Base-by-base conservation (phyloP, 2,329 filamentous ascomycete species). In the Arthrinium phaeospermum region DNA sequence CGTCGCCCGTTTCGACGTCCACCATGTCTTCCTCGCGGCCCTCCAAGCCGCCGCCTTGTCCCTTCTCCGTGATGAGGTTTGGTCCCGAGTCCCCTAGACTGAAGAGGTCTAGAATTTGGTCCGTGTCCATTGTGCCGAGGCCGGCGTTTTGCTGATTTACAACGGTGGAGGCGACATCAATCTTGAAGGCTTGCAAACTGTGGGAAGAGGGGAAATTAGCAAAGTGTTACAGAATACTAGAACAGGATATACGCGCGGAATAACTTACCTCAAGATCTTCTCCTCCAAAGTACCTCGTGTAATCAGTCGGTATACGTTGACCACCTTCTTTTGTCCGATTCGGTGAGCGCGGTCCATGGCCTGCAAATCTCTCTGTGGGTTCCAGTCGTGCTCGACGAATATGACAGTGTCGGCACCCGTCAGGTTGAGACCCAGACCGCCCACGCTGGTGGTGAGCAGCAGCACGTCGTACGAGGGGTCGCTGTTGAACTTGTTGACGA, bases 351-450 rank as follows among this genome's bases (percentile, higher is more conserved):
- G 94, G 81, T 99, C 96, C 96, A 99, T 99, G 76, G 96, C 96
- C 81, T 99, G 96, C 76, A 99, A 90, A 83, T 99, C 96, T 83
- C 98, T 98, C 81, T 99, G 96, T 45, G 96, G 96, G 81, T 99
- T 99, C 96, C 96, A 99, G 83, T 99, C 96, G 83, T 99, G 97
- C 83, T 99, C 96, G 44, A 99, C 97, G 79, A 99, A 99, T 77
- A 99, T 99, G 82, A 99, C 96, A 0, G 96, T 99, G 83, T 99
- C 96, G 4, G 96, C 96, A 76, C 96, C 96, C 0, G 96, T 99
- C 75, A 99, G 85, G 82, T 99, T 99, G 72, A 99, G 89, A 41
- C 96, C 96, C 1, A 99, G 87, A 75, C 96, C 96, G 81, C 96
- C 96, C 67, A 99, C 96, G 78, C 93, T 97, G 0, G 96, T 99